phyloP scores from a whole-genome alignment of 2,329 filamentous ascomycete species.

The Venturia oleaginea region DNA sequence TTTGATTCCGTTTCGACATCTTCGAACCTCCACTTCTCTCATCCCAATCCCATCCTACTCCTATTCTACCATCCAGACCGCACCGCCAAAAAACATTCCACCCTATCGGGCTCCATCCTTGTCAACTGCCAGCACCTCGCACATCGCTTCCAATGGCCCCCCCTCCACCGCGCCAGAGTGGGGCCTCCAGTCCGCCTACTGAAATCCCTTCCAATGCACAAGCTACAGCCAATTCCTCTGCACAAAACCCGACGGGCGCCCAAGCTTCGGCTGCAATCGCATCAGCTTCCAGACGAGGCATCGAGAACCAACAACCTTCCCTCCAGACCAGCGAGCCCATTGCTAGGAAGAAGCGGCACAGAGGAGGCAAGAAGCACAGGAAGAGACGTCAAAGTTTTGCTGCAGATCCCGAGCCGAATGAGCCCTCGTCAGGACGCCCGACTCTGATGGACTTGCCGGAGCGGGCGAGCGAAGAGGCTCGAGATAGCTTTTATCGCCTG shows the following conservation, averaged over 20 bases:
- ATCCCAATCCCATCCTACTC: background rate
- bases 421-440: background rate
- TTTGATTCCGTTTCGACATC: background rate
- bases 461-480: constrained; percentile 1
- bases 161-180: background rate
- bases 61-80: background rate
- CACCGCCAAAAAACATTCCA: background rate
- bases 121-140: background rate
- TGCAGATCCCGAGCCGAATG: background rate
- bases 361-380: constrained; percentile 12
- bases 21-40: background rate
- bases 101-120: background rate
- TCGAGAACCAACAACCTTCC: background rate
- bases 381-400: constrained; percentile 11
- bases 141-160: background rate
- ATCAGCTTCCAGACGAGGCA: constrained; percentile 6
- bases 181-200: background rate
- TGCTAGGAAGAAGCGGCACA: constrained; percentile 6
- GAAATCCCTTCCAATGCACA: constrained; percentile 2
- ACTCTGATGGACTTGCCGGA: constrained; percentile 1
- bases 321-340: background rate
- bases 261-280: constrained; percentile 1
- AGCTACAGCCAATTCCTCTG: constrained; percentile 4
- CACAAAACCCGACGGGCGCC: background rate
- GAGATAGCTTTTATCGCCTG: constrained; percentile 42